Percentiles rank a stretch among this genome's conserved stretches.
Conservation (phyloP, 2,329 filamentous ascomycete species). For the Kalmusia sp. region DNA sequence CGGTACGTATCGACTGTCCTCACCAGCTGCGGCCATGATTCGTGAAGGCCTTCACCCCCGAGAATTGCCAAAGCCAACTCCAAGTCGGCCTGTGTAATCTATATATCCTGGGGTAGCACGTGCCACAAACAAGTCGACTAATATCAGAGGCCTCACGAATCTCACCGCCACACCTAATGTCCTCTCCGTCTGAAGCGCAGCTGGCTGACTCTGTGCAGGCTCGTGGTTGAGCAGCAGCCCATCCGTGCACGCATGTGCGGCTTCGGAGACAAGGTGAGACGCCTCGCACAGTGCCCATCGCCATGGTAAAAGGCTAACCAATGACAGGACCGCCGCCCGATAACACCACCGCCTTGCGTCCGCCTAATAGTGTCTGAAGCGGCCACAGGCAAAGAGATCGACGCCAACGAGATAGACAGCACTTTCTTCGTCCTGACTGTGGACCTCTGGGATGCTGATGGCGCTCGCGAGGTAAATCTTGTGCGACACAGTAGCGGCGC, state of each 20-base stretch:
- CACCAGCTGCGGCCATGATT: too few species aligned
- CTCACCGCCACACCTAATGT: too few species aligned
- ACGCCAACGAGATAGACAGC: conserved; percentile 76
- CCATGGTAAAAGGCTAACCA: conserved; percentile 27
- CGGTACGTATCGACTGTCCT: conserved; percentile 11
- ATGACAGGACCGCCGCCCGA: conserved; percentile 84
- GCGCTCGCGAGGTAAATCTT: conserved; percentile 69
- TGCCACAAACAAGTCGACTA: too few species aligned
- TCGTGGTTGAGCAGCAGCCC: conserved; percentile 89
- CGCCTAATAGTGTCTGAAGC: conserved; percentile 80
- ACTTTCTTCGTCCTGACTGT: conserved; percentile 73
- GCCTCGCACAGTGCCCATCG: conserved; percentile 18
- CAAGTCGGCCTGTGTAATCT: too few species aligned
- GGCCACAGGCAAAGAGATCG: conserved; percentile 78
- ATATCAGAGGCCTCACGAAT: too few species aligned
- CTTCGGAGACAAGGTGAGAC: conserved; percentile 89
- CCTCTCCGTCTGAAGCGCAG: background rate
- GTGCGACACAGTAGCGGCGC: conserved; percentile 70
- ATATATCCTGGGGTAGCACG: too few species aligned
- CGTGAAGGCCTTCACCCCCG: too few species aligned
- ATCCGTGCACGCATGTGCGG: conserved; percentile 96
- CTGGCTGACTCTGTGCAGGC: conserved; percentile 54
- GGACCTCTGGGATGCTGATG: conserved; percentile 71
- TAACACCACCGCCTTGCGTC: conserved; percentile 94
- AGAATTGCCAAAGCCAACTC: too few species aligned